Percentiles rank a stretch among this genome's conserved stretches.
Conservation (phyloP, 352 stramenopile genomes). For the Plasmopara muralis region DNA sequence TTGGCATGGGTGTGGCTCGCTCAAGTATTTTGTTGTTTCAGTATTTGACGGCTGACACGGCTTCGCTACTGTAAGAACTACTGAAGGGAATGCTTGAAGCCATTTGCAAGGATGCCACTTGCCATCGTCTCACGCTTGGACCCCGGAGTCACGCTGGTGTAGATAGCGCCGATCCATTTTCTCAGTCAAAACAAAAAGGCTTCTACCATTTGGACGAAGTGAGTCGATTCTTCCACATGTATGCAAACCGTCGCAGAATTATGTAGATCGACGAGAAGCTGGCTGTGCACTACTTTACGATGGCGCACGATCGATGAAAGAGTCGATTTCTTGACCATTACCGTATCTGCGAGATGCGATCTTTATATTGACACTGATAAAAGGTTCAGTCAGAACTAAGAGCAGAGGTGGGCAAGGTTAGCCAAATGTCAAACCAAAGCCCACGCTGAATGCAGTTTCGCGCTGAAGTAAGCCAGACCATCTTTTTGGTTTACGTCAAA, state of each 20-base stretch:
- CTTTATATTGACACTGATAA: constrained; percentile 49
- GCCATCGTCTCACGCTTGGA: constrained; percentile 68
- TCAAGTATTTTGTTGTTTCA: constrained; percentile 71
- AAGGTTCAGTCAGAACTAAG: constrained; percentile 41
- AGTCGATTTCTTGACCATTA: constrained; percentile 53
- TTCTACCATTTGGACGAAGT: constrained; percentile 82
- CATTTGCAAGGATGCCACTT: constrained; percentile 29
- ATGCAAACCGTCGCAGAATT: constrained; percentile 47
- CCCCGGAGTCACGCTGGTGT: constrained; percentile 79
- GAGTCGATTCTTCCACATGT: constrained; percentile 80
- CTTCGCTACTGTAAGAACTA: constrained; percentile 43
- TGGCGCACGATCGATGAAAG: constrained; percentile 74
- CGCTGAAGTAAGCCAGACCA: constrained; percentile 69
- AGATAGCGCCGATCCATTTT: constrained; percentile 75
- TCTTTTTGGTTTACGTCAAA: constrained; percentile 61
- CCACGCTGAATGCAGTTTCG: constrained; percentile 41
- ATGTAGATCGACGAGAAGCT: constrained; percentile 56
- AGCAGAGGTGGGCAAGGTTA: constrained; percentile 24
- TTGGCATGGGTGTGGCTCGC: constrained; percentile 65
- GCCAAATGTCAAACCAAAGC: constrained; percentile 34
- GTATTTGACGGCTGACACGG: constrained; percentile 63
- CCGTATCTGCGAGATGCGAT: constrained; percentile 40
- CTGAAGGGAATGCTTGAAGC: constrained; percentile 27
- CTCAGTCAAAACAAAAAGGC: constrained; percentile 74
- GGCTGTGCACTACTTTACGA: constrained; percentile 75